Base-by-base conservation (phyloP, 139 green algal species). In the Chlamydomonas sphaeroides region DNA sequence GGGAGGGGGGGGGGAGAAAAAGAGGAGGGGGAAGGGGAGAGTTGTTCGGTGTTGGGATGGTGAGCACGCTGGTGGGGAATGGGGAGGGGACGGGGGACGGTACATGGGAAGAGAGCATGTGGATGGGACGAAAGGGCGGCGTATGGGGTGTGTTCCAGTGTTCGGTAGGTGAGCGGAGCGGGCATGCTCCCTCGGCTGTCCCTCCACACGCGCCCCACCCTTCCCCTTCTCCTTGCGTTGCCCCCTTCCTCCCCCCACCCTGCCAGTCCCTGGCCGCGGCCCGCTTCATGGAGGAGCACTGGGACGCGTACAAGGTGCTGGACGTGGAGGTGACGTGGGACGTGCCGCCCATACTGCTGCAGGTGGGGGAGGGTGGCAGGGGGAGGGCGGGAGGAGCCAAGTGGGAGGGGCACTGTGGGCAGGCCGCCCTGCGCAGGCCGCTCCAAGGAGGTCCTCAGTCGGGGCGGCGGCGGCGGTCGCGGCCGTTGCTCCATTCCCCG, bases 241-340 rank as follows among this genome's bases (percentile, higher is more conserved):
- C 32, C 69, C 69, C 20, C 45, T 18, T 18, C 48, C 20, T 21
- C n/a, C 69, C 15, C 18, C 25, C 25, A 21, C 38, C 38, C 14
- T 7, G 20, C 8, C 39, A 82, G 75, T 72, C 75, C n/a, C 75
- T 82, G 75, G 75, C 62, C 21, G 33, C 75, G 33, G 75, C 75
- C 21, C 75, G 75, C 42, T 20, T 39, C 36, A 82, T 72, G 75
- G 61, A 72, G 18, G 30, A 82, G 61, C 75, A 82, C 75, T 82
- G 75, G 75, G 75, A 82, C 75, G 75, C 75, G 21, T 61, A 61
- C 5, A 30, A 65, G 61, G 38, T 62, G 18, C 75, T 82, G 75
- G 75, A 82, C 45, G 41, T 82, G 42, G 75, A 65, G 45, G 61
- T 82, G 36, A 70, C 45, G 4, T 82, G 75, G 75, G 75, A 82